These are phyloP conservation scores for Beauveria varroae DNA, from an alignment of 2,329 filamentous ascomycete species.

Conservation along the genomic window DNA sequence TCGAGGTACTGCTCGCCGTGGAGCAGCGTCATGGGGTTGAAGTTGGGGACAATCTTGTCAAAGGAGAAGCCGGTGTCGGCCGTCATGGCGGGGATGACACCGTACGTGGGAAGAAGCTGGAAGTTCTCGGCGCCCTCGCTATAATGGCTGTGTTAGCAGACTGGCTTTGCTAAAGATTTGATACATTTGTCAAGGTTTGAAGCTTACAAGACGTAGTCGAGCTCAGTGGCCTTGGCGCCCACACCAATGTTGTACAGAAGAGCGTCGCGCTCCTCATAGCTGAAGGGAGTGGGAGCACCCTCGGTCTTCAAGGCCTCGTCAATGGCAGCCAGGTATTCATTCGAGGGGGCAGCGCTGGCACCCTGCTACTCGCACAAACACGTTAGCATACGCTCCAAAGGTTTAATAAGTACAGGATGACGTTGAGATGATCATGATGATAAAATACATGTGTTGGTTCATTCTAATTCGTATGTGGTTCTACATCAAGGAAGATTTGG, in stretches of 20 bases:
- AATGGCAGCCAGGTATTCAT: conserved; percentile 67
- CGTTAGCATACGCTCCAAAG: conserved; percentile 15
- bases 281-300: conserved; percentile 65
- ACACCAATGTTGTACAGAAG: conserved; percentile 95
- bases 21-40: conserved; percentile 96
- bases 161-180: not conserved
- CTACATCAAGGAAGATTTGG: conserved; percentile 15
- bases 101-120: conserved; percentile 90
- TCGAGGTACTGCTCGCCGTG: conserved; percentile 99
- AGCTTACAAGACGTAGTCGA: conserved; percentile 69
- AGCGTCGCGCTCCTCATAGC: conserved; percentile 77
- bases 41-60: conserved; percentile 84
- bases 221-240: conserved; percentile 82
- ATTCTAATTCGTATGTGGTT: conserved; percentile 13
- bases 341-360: conserved; percentile 28
- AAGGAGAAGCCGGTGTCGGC: conserved; percentile 73
- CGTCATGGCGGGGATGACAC: conserved; percentile 91
- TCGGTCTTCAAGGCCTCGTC: conserved; percentile 66
- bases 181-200: not conserved
- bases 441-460: conserved; percentile 12
- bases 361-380: conserved; percentile 18
- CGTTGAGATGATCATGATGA: not conserved
- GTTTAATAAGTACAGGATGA: not conserved
- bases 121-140: conserved; percentile 83
- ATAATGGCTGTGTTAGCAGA: not conserved